These are phyloP conservation scores for Beauveria sp. DNA, from an alignment of 2,329 filamentous ascomycete species.

Conservation along the genomic window DNA sequence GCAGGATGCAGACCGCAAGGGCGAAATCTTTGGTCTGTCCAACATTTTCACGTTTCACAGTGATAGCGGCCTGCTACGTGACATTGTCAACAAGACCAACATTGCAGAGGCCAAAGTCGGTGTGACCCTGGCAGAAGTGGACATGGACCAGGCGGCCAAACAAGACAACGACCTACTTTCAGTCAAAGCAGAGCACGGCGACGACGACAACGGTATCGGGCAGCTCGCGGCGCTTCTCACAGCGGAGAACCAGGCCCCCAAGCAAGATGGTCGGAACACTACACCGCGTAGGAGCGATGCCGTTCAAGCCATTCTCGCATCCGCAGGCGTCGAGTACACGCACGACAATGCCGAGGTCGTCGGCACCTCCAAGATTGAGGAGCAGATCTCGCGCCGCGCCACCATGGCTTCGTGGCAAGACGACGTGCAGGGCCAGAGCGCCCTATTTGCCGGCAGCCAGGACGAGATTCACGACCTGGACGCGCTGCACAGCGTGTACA, in stretches of 20 bases:
- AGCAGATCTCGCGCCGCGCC: constrained; percentile 70
- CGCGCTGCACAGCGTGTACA: constrained; percentile 42
- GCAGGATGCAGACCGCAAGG: constrained; percentile 71
- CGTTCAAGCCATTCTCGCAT: constrained; percentile 79
- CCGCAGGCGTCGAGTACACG: constrained; percentile 87
- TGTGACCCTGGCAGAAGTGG: constrained; percentile 69
- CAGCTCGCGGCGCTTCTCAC: constrained; percentile 56
- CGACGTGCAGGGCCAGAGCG: constrained; percentile 37
- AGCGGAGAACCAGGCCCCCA: constrained; percentile 37
- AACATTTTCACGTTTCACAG: constrained; percentile 82
- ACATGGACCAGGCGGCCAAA: constrained; percentile 54
- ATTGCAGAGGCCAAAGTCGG: constrained; percentile 87
- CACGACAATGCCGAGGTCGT: constrained; percentile 96
- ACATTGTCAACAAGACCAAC: constrained; percentile 98
- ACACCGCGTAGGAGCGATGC: constrained; percentile 55
- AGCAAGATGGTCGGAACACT: constrained; percentile 26
- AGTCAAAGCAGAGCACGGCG: constrained; percentile 41
- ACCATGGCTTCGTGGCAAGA: constrained; percentile 46
- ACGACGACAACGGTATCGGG: constrained; percentile 61
- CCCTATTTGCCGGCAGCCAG: constrained; percentile 51
- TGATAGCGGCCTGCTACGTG: constrained; percentile 73
- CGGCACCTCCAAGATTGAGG: constrained; percentile 86
- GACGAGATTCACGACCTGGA: constrained; percentile 23
- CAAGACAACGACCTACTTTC: constrained; percentile 39
- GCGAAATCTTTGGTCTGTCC: constrained; percentile 84